Base-by-base conservation (phyloP, 768 basidiomycete genomes). In the Pulveroboletus sp. region DNA sequence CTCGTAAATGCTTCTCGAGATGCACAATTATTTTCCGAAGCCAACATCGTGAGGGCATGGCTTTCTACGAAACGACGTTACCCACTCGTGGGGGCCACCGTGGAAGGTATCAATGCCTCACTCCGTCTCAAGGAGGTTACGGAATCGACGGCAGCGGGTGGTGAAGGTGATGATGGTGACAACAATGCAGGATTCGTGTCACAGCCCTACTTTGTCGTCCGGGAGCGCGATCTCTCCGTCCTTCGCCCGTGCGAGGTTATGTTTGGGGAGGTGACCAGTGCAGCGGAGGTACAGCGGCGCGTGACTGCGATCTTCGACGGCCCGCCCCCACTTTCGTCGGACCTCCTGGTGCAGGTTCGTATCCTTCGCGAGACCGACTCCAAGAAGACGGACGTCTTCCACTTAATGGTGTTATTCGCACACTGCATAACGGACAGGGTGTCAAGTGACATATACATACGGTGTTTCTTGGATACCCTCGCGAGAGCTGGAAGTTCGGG, bases 41-140 rank as follows among this genome's bases (percentile, higher is more conserved):
- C 56, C 11, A 78, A 75, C 50, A 57, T 82, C 36, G 33, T 42
- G 2, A 61, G 64, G 30, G 69, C 76, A 1, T 84, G 80, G 80
- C 30, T 65, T 17, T 58, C 69, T 14, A 61, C 78, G 17, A 83
- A 83, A 60, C 65, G 62, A 30, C 71, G 67, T 32, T 80, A 69
- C 52, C 81, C 81, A 2, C 66, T 83, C 5, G 73, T 78, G 12
- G 77, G 71, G 5, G 71, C 75, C 6, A 64, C 50, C 6, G 54
- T 80, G 7, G 15, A 65, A 69, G 39, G 65, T 21, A 31, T n/a
- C 14, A 17, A 8, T 21, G 3, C 21, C 21, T 3, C 21, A 21
- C 21, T 21, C 21, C 21, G 21, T 5, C n/a, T 44, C 6, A 10
- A 18, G 1, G 12, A 10, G 1, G 3, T 45, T 11, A 9, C 38